Conservation (phyloP, 108 stramenopile genomes). For the Bacterosira constricta region DNA sequence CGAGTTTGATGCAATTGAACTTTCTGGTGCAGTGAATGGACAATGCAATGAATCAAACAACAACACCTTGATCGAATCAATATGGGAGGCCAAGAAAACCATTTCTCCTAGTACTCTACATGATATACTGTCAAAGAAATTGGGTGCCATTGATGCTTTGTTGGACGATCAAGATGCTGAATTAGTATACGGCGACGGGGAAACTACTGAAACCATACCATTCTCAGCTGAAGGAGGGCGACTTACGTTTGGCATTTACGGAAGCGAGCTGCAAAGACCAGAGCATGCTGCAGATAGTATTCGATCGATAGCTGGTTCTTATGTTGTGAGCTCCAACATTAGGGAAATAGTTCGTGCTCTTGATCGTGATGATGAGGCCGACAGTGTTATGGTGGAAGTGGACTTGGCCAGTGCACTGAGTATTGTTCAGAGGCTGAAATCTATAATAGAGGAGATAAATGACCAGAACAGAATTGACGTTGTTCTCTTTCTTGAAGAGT, state of each 20-base stretch:
- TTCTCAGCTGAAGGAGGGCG: neutral
- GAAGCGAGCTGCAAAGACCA: slow-evolving; percentile 16
- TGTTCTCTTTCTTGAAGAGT: no score
- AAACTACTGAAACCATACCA: neutral
- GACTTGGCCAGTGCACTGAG: slow-evolving; percentile 10
- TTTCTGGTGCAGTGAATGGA: neutral
- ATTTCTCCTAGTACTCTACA: slow-evolving; percentile 36
- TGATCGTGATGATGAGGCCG: slow-evolving; percentile 6
- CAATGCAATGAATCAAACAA: no score
- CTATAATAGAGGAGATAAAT: no score
- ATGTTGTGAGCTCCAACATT: slow-evolving; percentile 23
- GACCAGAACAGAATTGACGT: no score
- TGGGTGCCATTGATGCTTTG: slow-evolving; percentile 16
- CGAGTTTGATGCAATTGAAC: slow-evolving; percentile 26
- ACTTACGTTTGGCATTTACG: slow-evolving; percentile 30
- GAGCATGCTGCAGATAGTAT: slow-evolving; percentile 37
- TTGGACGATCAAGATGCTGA: slow-evolving; percentile 22
- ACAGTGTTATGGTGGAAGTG: slow-evolving; percentile 19
- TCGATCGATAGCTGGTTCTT: slow-evolving; percentile 22
- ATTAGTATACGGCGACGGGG: slow-evolving; percentile 17
- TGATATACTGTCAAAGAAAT: slow-evolving; percentile 35
- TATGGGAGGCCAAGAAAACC: slow-evolving; percentile 39
- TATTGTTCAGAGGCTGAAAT: slow-evolving; percentile 21
- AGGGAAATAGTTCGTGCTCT: slow-evolving; percentile 19
- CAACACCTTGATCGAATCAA: slow-evolving; percentile 9